A percentile compares a stretch with the other conserved stretches of the same genome.
Conservation (phyloP, 768 basidiomycete genomes). For the Suillus spraguei region DNA sequence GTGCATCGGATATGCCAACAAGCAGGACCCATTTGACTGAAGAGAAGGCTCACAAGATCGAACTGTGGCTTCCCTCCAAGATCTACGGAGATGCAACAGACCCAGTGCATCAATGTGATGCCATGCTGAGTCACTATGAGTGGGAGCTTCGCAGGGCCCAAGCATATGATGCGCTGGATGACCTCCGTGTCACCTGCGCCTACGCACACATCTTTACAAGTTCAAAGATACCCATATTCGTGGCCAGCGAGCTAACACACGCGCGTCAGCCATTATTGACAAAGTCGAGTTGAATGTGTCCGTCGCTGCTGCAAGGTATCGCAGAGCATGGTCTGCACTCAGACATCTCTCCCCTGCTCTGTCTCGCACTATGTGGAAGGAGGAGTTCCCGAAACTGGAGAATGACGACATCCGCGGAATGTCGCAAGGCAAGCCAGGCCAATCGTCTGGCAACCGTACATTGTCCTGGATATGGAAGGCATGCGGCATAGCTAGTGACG, state of each 20-base stretch:
- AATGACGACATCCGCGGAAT: neutral
- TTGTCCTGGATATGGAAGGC: neutral
- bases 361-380: too few relatives aligned
- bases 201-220: constrained; percentile 24
- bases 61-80: neutral
- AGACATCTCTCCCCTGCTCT: too few relatives aligned
- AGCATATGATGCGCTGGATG: constrained; percentile 14
- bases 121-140: constrained; percentile 7
- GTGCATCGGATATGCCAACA: neutral
- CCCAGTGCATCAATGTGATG: neutral
- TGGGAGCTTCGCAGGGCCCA: constrained; percentile 23
- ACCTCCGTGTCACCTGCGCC: constrained; percentile 20
- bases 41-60: neutral
- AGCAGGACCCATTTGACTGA: too few relatives aligned
- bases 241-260: constrained; percentile 27
- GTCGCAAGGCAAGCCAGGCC: neutral
- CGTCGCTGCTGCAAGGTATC: neutral
- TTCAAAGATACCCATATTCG: constrained; percentile 6
- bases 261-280: constrained; percentile 22
- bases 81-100: neutral
- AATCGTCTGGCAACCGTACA: neutral
- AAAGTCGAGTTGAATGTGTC: neutral
- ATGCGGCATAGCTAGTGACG: neutral
- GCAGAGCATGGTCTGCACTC: too few relatives aligned
- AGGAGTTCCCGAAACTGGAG: neutral